Base-by-base conservation (phyloP, 2,329 filamentous ascomycete genomes). In the Fusarium sp. region DNA sequence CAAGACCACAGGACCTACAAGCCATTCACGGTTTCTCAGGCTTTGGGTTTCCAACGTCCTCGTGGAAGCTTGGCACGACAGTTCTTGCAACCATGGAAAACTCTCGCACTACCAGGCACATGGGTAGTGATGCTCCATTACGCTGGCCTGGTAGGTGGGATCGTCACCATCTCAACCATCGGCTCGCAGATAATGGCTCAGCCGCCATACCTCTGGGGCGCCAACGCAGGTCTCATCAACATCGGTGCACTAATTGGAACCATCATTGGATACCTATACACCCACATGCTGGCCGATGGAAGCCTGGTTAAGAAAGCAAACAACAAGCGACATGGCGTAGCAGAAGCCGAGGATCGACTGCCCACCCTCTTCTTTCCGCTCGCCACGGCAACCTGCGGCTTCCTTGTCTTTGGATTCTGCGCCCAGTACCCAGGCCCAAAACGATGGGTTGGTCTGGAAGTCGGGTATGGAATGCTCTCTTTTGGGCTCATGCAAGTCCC, bases 401-500 rank as follows among this genome's bases (percentile, higher is more conserved):
- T 84, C 13, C 67, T 83, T 1, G 76, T 83, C 1, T 84, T 84
- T 71, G 83, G 83, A 0, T 83, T 83, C 56, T 83, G 82, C 11
- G 83, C 81, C 0, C 75, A 83, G 59, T 70, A 82, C 11, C 81
- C 81, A 0, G 78, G 77, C 0, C 37, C 60, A 0, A 75, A 79
- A 5, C 70, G 65, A 2, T 84, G 83, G 83, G 71, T 84, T 5
- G 83, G 83, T 0, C 54, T 85, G 3, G 70, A 82, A 43, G 74
- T 79, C 10, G 83, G 80, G 0, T 83, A 74, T 39, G 83, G 76
- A 0, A 84, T 85, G 83, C 39, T 84, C 3, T 63, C 79, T 0
- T 84, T 85, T 76, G 83, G 81, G 0, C 60, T 84, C 18, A 81
- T 83, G 74, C 82, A 84, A 59, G 79, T 84, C n/a, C 82, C 83